phyloP scores from a whole-genome alignment of 345 rosid genomes.

The Corchorus olitorius region DNA sequence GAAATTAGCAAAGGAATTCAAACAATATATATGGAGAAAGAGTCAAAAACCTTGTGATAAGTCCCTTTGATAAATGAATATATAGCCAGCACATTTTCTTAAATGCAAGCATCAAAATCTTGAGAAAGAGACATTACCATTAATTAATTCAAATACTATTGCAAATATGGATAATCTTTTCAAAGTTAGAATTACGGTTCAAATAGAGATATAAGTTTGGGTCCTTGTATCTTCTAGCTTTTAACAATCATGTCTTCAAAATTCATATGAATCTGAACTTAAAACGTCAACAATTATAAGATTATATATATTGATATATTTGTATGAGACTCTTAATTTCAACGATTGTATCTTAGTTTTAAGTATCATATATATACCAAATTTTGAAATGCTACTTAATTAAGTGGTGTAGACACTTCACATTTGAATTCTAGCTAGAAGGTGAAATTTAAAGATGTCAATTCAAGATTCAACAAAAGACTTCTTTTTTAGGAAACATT shows the following conservation, averaged over 20 bases:
- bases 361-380: too few relatives aligned
- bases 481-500: too few relatives aligned
- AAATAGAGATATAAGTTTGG: not conserved
- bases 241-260: not conserved
- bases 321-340: too few relatives aligned
- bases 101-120: not conserved
- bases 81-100: not conserved
- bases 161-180: not conserved
- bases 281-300: too few relatives aligned
- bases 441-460: too few relatives aligned
- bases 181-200: not conserved
- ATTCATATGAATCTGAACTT: not conserved
- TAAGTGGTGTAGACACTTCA: too few relatives aligned
- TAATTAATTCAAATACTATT: not conserved
- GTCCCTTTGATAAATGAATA: too few relatives aligned
- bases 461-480: too few relatives aligned
- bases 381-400: too few relatives aligned
- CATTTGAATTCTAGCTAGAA: not conserved
- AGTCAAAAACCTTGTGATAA: not conserved
- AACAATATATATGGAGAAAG: not conserved
- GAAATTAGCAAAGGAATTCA: slow-evolving; percentile 1
- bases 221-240: not conserved
- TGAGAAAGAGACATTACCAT: not conserved
- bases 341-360: too few relatives aligned
- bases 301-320: too few relatives aligned